Evolutionary conservation across 257 asterid species (phyloP), one percentile per base, ranked within the genome.

Genomic region (Rehmannia glutinosa): DNA sequence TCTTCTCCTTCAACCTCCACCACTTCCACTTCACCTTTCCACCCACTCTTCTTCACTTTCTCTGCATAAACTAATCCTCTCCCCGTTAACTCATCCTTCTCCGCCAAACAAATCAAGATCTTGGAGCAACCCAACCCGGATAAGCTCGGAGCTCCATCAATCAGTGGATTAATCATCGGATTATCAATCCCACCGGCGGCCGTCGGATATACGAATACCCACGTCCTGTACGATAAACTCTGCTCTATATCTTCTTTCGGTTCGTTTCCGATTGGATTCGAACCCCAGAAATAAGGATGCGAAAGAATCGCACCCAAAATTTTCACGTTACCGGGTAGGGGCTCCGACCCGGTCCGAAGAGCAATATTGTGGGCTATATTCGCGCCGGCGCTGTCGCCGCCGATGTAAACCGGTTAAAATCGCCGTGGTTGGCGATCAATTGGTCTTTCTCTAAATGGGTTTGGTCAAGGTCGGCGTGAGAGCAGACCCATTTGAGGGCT

Each of bases 341-440:
- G 5, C 5, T 76, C 85, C 41, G 39, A 28, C 35, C 77, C 83
- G 23, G 72, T 62, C 2, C 75, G 68, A 24, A 80, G 15, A 5
- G 62, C 68, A 0, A 73, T 24, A 38, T 61, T 54, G 50, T 69
- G 79, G 15, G 65, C 80, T 5, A 76, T 65, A 10, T 69, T 80
- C 1, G 56, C 84, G 0, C 75, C 75, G 2, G 80, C 73, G 60
- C 78, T 76, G 30, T 80, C 82, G 0, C 83, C 66, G 47, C 78
- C 84, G 19, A 82, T 5, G 66, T 56, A 82, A 2, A 85, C 1
- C 55, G 70, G 1, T 10, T 6, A 33, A 85, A 71, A 17, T 85
- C 79, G 15, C 76, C 91, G 36, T 82, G 61, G 16, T 43, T 28
- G 0, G 59, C n/a, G 15, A 87, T 43, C 91, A 82, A 76, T 3